Conservation (phyloP, 2,329 filamentous ascomycete genomes). For the Ceratocystis albifundus region DNA sequence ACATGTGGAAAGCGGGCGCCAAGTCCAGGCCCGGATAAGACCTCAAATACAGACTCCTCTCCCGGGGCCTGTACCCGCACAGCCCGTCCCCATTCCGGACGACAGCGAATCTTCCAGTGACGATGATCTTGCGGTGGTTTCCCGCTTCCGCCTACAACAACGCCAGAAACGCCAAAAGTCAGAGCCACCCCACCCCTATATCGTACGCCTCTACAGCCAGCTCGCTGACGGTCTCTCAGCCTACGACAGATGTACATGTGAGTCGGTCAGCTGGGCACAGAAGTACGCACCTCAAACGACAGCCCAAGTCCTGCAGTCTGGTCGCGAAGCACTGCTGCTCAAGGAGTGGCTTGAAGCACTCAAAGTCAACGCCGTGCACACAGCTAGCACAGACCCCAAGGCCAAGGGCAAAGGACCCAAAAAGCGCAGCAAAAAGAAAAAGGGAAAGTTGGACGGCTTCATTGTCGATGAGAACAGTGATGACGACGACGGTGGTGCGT, state of each 20-base stretch:
- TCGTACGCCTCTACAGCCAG: constrained; percentile 47
- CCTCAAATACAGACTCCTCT: constrained; percentile 35
- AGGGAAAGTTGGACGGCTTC: constrained; percentile 65
- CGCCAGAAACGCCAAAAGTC: background rate
- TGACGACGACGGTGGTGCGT: background rate
- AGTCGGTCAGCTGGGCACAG: constrained; percentile 61
- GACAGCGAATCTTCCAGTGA: constrained; percentile 26
- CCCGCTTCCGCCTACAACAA: background rate
- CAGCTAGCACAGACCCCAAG: constrained; percentile 34
- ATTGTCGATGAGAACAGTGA: constrained; percentile 63
- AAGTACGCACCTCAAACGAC: constrained; percentile 70
- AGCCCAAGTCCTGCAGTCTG: constrained; percentile 61
- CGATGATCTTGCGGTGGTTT: constrained; percentile 30
- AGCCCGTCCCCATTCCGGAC: background rate
- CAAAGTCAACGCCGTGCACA: constrained; percentile 65
- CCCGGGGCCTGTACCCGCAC: constrained; percentile 5
- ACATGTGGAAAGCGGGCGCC: constrained; percentile 47
- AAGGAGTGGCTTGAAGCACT: constrained; percentile 71
- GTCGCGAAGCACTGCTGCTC: constrained; percentile 57
- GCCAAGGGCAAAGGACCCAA: constrained; percentile 28
- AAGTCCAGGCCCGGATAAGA: constrained; percentile 40
- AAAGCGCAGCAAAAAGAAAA: constrained; percentile 43
- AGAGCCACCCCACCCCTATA: constrained; percentile 41
- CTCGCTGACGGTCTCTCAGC: constrained; percentile 56
- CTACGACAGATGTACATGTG: constrained; percentile 69